Percentiles rank a stretch among this genome's conserved stretches.
Conservation (phyloP, 2,329 filamentous ascomycete genomes). For the Trematosphaeria pertusa region DNA sequence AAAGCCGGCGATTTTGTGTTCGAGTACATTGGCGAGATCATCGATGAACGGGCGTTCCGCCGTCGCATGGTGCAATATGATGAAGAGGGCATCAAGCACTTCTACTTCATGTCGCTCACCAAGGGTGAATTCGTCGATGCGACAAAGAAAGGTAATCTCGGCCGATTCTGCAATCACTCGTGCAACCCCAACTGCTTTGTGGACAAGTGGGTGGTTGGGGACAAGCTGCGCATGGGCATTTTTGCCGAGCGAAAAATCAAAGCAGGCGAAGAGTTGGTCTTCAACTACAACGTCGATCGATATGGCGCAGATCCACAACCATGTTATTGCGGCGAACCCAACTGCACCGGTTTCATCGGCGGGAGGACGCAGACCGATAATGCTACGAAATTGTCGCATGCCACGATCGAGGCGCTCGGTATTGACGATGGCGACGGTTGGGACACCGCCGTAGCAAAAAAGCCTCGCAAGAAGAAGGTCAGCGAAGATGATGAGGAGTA, state of each 20-base stretch:
- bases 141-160: slow-evolving; percentile 94
- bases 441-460: slow-evolving; percentile 89
- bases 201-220: slow-evolving; percentile 98
- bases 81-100: slow-evolving; percentile 96
- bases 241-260: slow-evolving; percentile 87
- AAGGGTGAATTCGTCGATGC: slow-evolving; percentile 98
- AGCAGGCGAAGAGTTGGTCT: slow-evolving; percentile 92
- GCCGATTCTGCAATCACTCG: slow-evolving; percentile 97
- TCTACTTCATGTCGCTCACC: slow-evolving; percentile 99
- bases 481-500: slow-evolving; percentile 96
- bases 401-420: slow-evolving; percentile 92
- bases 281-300: slow-evolving; percentile 99
- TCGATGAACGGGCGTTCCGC: slow-evolving; percentile 89
- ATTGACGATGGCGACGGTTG: slow-evolving; percentile 92
- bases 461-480: slow-evolving; percentile 88
- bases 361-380: slow-evolving; percentile 97
- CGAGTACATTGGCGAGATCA: slow-evolving; percentile 98
- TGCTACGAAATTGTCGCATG: slow-evolving; percentile 86
- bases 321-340: slow-evolving; percentile 93
- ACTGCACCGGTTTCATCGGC: slow-evolving; percentile 95
- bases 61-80: slow-evolving; percentile 93
- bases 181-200: slow-evolving; percentile 99
- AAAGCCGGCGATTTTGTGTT: slow-evolving; percentile 90
- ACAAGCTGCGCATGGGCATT: slow-evolving; percentile 98
- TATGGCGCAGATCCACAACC: slow-evolving; percentile 97